phyloP scores from a whole-genome alignment of 257 asterid species.

The Cynanchum wilfordii region DNA sequence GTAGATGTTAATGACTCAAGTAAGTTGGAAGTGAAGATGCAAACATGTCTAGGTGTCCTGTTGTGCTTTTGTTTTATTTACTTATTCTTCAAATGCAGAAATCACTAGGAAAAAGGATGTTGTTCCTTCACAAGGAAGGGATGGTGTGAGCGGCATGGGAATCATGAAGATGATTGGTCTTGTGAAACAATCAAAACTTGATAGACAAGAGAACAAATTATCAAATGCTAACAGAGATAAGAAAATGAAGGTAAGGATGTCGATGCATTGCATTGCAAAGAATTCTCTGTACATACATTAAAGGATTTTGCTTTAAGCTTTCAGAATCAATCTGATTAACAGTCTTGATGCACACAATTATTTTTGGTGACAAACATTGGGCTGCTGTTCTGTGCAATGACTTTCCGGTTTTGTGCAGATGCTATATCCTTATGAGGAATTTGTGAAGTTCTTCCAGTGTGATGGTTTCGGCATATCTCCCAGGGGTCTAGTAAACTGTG shows the following conservation, averaged over 20 bases:
- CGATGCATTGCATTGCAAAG: background rate
- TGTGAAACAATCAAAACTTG: conserved; percentile 42
- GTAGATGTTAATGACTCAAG: conserved; percentile 40
- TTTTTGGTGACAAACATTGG: conserved; percentile 2
- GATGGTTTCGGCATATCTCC: conserved; percentile 52
- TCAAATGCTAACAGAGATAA: conserved; percentile 31
- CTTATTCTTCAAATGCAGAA: conserved; percentile 44
- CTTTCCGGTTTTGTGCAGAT: conserved; percentile 42
- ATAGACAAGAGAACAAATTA: conserved; percentile 38
- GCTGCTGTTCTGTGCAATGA: conserved; percentile 11
- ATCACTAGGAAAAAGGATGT: conserved; percentile 35
- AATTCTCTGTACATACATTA: background rate
- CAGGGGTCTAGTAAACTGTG: conserved; percentile 74
- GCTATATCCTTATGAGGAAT: conserved; percentile 86
- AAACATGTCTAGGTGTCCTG: conserved; percentile 3
- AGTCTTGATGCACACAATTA: conserved; percentile 14
- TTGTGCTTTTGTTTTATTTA: conserved; percentile 14
- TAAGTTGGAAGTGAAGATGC: conserved; percentile 23
- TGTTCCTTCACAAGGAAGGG: conserved; percentile 39
- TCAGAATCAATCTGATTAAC: background rate
- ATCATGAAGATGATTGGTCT: conserved; percentile 45
- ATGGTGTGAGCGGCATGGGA: conserved; percentile 37
- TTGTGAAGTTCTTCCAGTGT: conserved; percentile 60
- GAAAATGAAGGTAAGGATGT: conserved; percentile 57
- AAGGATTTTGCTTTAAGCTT: background rate